Conservation (phyloP, 2,329 filamentous ascomycete genomes). For the Alternaria tenuissima region DNA sequence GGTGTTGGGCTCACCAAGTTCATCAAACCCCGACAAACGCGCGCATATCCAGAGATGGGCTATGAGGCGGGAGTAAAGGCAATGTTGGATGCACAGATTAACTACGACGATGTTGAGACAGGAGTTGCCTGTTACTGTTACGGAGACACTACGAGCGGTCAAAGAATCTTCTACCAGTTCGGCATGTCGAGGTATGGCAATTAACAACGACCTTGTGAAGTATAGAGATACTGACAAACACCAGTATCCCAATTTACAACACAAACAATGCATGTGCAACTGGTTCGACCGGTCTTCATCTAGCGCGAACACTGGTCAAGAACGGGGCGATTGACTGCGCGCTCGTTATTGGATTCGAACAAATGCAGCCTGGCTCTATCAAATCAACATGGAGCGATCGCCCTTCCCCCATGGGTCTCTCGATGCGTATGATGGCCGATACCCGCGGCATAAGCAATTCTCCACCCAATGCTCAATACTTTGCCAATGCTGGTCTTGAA, state of each 20-base stretch:
- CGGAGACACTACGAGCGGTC: constrained; percentile 91
- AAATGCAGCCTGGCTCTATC: constrained; percentile 91
- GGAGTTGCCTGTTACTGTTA: constrained; percentile 96
- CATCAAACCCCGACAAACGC: constrained; percentile 91
- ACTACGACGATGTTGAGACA: constrained; percentile 93
- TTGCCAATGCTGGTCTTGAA: constrained; percentile 89
- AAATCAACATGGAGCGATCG: constrained; percentile 83
- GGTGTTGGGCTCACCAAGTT: constrained; percentile 99
- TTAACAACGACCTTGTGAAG: not conserved
- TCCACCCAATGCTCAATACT: constrained; percentile 88
- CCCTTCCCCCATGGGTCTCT: constrained; percentile 77
- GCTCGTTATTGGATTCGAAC: constrained; percentile 92
- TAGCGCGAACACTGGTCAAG: constrained; percentile 79
- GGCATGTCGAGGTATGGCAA: constrained; percentile 74
- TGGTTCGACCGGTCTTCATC: constrained; percentile 83
- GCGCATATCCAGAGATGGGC: constrained; percentile 91
- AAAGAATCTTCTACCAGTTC: constrained; percentile 97
- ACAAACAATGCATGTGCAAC: constrained; percentile 99
- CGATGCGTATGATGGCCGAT: constrained; percentile 79
- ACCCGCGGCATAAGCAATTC: constrained; percentile 81
- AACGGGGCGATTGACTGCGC: constrained; percentile 85
- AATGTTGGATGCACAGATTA: constrained; percentile 82
- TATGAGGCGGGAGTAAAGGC: constrained; percentile 92
- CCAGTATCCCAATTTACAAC: constrained; percentile 87
- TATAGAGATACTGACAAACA: constrained; percentile 38